Evolutionary conservation across 805 yeast species (phyloP), one percentile per base, ranked within the genome.

Genomic region (Kodamaea neixiangensis): DNA sequence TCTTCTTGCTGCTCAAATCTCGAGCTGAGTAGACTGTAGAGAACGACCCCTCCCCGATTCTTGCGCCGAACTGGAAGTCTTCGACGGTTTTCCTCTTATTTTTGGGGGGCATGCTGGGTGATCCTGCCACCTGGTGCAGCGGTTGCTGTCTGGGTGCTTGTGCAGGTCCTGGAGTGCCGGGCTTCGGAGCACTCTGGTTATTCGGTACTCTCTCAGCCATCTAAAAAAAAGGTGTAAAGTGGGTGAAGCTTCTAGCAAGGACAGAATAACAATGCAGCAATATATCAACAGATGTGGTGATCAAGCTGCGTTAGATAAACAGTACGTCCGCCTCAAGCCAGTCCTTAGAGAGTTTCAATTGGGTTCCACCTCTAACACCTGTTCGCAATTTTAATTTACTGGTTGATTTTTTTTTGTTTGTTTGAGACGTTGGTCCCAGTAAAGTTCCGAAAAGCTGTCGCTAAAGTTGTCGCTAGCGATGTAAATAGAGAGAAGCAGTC

Each of bases 21-120:
- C 87, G 74, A 0, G 97, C 99, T 51, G 88, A 87, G 60, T 82
- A 89, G 7, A 93, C 99, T 5, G 96, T 89, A 9, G 98, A 92
- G 65, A 93, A 94, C 6, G 97, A 90, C 1, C 99, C 99, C 65
- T 90, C 97, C 4, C 99, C 99, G 19, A 94, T 80, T 41, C 87
- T 83, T 14, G 89, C 83, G 7, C 96, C 96, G 64, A 94, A 90
- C 55, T 84, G 86, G 67, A 92, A 94, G 64, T 94, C 99, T 57
- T 85, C 82, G 10, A 90, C 96, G 17, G 86, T 71, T 58, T 80
- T 70, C 59, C 75, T 79, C 40, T 47, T 44, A 37, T 22, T 17
- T 11, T 46, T 46, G 38, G n/a, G 10, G 20, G 17, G 17, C 41
- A 37, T 17, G n/a, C 7, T 19, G n/a, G 41, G 41, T 7, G 41